phyloP scores from a whole-genome alignment of 2,329 filamentous ascomycete species.

The Metarhizium humberi region DNA sequence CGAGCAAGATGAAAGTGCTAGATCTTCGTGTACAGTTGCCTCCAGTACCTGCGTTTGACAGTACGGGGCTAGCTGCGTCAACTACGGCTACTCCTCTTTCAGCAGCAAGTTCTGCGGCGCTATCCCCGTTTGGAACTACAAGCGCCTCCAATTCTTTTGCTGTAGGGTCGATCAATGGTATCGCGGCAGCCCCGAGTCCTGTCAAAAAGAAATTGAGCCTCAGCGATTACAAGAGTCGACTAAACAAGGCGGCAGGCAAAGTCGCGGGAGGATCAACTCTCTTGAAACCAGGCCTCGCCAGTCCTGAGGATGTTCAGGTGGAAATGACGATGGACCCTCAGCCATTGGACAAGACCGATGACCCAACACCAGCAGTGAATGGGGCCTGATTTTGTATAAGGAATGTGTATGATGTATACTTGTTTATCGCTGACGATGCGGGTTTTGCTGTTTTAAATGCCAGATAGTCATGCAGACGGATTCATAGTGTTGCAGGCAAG shows the following conservation, averaged over 20 bases:
- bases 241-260: constrained; percentile 42
- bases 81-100: constrained; percentile 34
- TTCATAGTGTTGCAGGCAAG: neutral
- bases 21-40: constrained; percentile 48
- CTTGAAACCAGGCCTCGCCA: constrained; percentile 24
- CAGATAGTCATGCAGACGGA: neutral
- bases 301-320: constrained; percentile 26
- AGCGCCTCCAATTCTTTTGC: constrained; percentile 34
- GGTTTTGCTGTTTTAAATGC: neutral
- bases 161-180: constrained; percentile 31
- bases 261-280: constrained; percentile 16
- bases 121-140: constrained; percentile 37
- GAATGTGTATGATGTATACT: constrained; percentile 8
- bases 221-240: constrained; percentile 54
- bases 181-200: constrained; percentile 43
- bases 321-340: constrained; percentile 23
- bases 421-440: neutral
- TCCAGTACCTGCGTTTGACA: constrained; percentile 41
- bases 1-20: constrained; percentile 29
- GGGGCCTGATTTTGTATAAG: constrained; percentile 16
- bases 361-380: constrained; percentile 14
- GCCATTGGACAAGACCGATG: constrained; percentile 18
- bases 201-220: constrained; percentile 59
- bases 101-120: constrained; percentile 30
- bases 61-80: constrained; percentile 20